Conservation (phyloP, 2,329 filamentous ascomycete species). For the Zalaria sp. region DNA sequence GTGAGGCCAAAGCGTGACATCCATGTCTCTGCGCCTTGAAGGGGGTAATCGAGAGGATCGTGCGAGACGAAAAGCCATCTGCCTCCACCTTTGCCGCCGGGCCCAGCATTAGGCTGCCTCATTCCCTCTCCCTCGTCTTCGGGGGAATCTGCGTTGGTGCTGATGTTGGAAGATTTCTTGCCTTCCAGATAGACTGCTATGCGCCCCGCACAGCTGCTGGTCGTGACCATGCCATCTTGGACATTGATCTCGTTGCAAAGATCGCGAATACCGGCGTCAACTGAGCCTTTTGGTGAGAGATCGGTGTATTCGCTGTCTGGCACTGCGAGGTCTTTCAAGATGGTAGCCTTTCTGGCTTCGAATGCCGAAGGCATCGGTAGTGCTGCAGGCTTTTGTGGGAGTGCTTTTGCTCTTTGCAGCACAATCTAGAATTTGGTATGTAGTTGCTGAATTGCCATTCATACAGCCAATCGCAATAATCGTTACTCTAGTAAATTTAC, state of each 20-base stretch:
- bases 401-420: no score
- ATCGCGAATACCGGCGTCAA: conserved; percentile 64
- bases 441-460: no score
- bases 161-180: conserved; percentile 16
- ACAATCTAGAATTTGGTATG: no score
- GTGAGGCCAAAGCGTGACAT: neutral
- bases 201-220: conserved; percentile 81
- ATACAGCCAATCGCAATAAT: no score
- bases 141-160: conserved; percentile 2
- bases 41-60: conserved; percentile 17
- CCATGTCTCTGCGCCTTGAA: neutral
- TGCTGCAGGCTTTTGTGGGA: neutral
- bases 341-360: conserved; percentile 50
- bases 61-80: conserved; percentile 84
- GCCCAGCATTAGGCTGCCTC: conserved; percentile 35
- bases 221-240: conserved; percentile 66
- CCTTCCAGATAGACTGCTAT: conserved; percentile 84
- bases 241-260: conserved; percentile 69
- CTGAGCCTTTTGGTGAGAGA: conserved; percentile 73
- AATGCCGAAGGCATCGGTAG: conserved; percentile 16
- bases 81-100: conserved; percentile 76
- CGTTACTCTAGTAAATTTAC: no score
- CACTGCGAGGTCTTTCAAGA: conserved; percentile 54
- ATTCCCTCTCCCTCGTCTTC: conserved; percentile 10
- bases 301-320: conserved; percentile 64